A percentile compares a stretch with the other conserved stretches of the same genome.
Evolutionary conservation across 225 moss, liverwort and hornwort species (phyloP).

Genomic region (Climacium dendroides): DNA sequence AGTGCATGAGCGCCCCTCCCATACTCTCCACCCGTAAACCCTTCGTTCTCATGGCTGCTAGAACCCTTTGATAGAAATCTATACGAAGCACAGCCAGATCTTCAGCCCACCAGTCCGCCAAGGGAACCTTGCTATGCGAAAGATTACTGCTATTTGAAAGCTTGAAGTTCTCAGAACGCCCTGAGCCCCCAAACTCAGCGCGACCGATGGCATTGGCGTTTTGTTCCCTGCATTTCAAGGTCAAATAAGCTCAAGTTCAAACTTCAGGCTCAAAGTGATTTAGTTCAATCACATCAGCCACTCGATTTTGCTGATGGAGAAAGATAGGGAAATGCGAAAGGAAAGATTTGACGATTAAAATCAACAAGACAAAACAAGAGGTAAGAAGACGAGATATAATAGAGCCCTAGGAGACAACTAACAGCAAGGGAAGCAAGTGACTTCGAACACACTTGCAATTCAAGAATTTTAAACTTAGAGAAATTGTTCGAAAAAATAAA

Average conservation of each 20-base stretch:
- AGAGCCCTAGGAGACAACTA: neutral
- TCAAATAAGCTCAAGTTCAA: neutral
- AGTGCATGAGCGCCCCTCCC: conserved; percentile 91
- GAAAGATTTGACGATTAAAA: neutral
- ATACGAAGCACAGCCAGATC: conserved; percentile 86
- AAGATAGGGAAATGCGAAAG: neutral
- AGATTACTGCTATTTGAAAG: conserved; percentile 61
- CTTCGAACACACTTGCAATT: neutral
- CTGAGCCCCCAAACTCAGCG: conserved; percentile 67
- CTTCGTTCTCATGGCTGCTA: conserved; percentile 79
- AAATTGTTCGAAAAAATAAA: neutral
- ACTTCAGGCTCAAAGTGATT: neutral
- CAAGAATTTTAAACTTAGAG: neutral
- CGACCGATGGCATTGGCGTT: conserved; percentile 44
- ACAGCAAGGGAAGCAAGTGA: neutral
- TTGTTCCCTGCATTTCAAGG: conserved; percentile 61
- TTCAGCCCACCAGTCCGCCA: conserved; percentile 95
- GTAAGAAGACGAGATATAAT: neutral
- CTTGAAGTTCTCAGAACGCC: conserved; percentile 72
- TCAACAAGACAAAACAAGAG: neutral
- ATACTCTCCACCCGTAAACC: conserved; percentile 86
- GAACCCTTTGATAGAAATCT: conserved; percentile 83
- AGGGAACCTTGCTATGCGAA: conserved; percentile 44
- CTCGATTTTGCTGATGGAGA: neutral
- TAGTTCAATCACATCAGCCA: neutral